A percentile compares a stretch with the other conserved stretches of the same genome.
These are phyloP conservation scores for Pseudozyma sp. DNA, from an alignment of 1,284 basidiomycete genomes.

Conservation along the genomic window DNA sequence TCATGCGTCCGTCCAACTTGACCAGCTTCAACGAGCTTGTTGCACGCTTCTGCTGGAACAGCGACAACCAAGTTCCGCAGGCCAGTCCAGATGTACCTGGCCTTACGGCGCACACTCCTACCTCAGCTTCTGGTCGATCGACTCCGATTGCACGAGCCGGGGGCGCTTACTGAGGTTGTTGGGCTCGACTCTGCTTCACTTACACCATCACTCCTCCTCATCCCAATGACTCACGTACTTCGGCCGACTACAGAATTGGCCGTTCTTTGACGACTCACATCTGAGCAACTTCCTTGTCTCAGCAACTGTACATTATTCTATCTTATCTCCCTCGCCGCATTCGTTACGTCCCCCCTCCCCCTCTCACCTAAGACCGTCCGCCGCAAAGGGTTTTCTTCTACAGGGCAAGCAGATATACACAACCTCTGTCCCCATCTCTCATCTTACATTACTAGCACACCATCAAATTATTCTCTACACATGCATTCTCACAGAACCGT, in stretches of 20 bases:
- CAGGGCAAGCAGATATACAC: not conserved
- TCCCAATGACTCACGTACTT: not conserved
- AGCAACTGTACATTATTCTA: constrained; percentile 27
- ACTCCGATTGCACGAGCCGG: constrained; percentile 46
- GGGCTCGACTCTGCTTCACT: not conserved
- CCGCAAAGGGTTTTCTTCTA: constrained; percentile 18
- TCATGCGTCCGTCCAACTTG: constrained; percentile 52
- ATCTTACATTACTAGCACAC: constrained; percentile 11
- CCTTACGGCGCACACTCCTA: constrained; percentile 29
- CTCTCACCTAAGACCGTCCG: not conserved
- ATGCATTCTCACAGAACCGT: constrained; percentile 23
- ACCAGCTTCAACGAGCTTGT: constrained; percentile 63
- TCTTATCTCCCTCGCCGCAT: not conserved
- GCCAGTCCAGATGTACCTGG: constrained; percentile 23
- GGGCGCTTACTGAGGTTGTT: constrained; percentile 26
- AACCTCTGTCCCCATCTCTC: constrained; percentile 1
- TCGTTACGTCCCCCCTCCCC: not conserved
- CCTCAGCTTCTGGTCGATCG: constrained; percentile 46
- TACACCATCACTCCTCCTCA: not conserved
- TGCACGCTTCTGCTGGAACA: constrained; percentile 63
- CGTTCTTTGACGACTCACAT: constrained; percentile 1
- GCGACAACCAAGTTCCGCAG: constrained; percentile 47
- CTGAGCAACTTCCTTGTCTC: constrained; percentile 2
- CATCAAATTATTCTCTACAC: constrained; percentile 13
- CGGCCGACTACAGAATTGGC: not conserved